Percentiles rank a stretch among this genome's conserved stretches.
These are phyloP conservation scores for Tulasnella sp. DNA, from an alignment of 768 basidiomycete species.

Conservation along the genomic window DNA sequence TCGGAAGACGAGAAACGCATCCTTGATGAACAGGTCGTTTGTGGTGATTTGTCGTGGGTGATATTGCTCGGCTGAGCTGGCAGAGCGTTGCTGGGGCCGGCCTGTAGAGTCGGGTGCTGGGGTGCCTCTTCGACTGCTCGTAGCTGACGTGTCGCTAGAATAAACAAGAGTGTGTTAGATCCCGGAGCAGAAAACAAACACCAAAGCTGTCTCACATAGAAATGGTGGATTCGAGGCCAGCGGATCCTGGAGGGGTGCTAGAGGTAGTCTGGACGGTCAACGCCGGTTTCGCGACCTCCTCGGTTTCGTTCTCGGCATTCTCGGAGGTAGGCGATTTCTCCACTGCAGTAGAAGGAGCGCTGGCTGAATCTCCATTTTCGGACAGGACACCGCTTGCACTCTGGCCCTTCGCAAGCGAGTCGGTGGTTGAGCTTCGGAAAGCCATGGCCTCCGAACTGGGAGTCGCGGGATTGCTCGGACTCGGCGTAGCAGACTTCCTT, in stretches of 20 bases:
- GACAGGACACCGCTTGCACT: neutral
- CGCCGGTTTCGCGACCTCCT: neutral
- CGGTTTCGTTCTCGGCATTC: neutral
- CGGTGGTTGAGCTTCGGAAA: neutral
- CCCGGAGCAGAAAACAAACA: too few relatives aligned
- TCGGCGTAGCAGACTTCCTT: slow-evolving; percentile 16
- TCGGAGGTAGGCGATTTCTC: neutral
- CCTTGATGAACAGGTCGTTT: slow-evolving; percentile 93
- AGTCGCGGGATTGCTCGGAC: slow-evolving; percentile 10
- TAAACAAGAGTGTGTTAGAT: neutral
- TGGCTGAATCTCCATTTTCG: neutral
- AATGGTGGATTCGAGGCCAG: neutral
- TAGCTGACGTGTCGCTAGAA: slow-evolving; percentile 7
- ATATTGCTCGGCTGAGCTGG: slow-evolving; percentile 32
- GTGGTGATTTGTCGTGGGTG: slow-evolving; percentile 51
- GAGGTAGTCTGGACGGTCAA: neutral
- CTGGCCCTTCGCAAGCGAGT: neutral
- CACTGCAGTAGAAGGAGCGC: neutral
- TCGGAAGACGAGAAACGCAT: slow-evolving; percentile 95
- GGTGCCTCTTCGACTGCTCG: neutral
- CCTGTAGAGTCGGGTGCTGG: neutral
- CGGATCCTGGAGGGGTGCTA: neutral
- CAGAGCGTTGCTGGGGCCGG: neutral
- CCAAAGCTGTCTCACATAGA: neutral
- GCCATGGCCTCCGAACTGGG: slow-evolving; percentile 7